Evolutionary conservation across 176 grass and related monocot species (phyloP), one percentile per base, ranked within the genome.

Genomic region (Dactylis glomerata): DNA sequence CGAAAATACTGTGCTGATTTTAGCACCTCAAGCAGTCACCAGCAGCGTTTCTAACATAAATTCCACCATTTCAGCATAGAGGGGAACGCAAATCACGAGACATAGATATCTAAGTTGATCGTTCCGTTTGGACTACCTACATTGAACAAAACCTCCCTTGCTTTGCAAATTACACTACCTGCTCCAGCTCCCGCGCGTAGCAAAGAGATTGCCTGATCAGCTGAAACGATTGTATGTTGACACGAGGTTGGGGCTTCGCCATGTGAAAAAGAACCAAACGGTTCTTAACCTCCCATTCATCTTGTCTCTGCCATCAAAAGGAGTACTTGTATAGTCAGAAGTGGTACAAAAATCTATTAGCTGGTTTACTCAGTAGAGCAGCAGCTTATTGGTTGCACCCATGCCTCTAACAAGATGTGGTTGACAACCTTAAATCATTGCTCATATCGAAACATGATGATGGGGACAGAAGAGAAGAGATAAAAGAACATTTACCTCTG

Each of bases 241-340:
- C 71, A n/a, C 81, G 89, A 38, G 85, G 77, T 81, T 94, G 86
- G n/a, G 77, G 72, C 68, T 97, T 94, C 11, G 81, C 94, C 94
- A 83, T 94, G 73, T 87, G 83, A 46, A 94, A 97, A 75, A 87
- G 75, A 7, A 97, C 90, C 10, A 87, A 92, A 14, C 37, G 54
- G 55, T 92, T 68, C 68, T 91, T 85, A 17, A 94, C 86, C 30
- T 97, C 88, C 94, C 94, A 97, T 69, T 94, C 92, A 27, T 78
- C 52, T 32, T 94, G 94, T n/a, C 73, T 86, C 94, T 97, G 87
- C 24, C 49, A 90, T 77, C 63, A 77, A 69, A 24, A 59, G 13
- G 28, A 76, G 3, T 59, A 22, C 44, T 68, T 31, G 24, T n/a
- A 44, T 56, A 33, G 47, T 54, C 13, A 59, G 40, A 69, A 82